A percentile compares a stretch with the other conserved stretches of the same genome.
phyloP scores from a whole-genome alignment of 2,329 filamentous ascomycete species.

The Ophiostoma tasmaniense region DNA sequence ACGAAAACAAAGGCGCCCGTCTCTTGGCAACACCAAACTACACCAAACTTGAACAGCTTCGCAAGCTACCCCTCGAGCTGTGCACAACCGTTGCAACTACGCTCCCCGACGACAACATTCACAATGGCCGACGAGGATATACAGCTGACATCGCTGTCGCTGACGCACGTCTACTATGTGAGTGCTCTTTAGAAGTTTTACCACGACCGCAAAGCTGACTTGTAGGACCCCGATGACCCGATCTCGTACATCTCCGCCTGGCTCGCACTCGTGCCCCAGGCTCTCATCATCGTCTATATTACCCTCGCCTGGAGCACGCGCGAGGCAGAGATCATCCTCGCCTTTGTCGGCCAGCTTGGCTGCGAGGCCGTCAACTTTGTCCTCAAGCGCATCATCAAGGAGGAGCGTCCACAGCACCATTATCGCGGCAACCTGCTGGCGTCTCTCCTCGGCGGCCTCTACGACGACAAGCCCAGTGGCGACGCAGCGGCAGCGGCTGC shows the following conservation, averaged over 20 bases:
- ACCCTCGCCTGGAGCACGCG: constrained; percentile 86
- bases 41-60: not conserved
- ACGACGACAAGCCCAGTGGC: not conserved
- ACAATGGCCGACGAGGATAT: constrained; percentile 3
- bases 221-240: constrained; percentile 72
- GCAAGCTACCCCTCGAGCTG: not conserved
- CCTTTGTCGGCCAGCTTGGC: constrained; percentile 83
- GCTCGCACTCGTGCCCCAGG: constrained; percentile 89
- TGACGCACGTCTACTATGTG: constrained; percentile 13
- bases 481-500: not conserved
- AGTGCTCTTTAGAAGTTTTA: not conserved
- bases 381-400: constrained; percentile 84
- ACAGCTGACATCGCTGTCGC: constrained; percentile 10
- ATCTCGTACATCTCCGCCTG: constrained; percentile 85
- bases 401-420: constrained; percentile 75
- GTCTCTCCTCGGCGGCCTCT: constrained; percentile 4
- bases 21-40: not conserved
- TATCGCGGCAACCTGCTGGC: constrained; percentile 38
- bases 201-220: not conserved
- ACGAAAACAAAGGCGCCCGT: not conserved
- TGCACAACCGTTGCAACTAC: not conserved
- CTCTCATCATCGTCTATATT: constrained; percentile 79
- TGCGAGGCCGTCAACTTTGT: constrained; percentile 88
- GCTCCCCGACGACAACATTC: not conserved
- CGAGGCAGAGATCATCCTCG: constrained; percentile 79